Conservation (phyloP, 805 yeast genomes). For the Spathaspora hagerdaliae region DNA sequence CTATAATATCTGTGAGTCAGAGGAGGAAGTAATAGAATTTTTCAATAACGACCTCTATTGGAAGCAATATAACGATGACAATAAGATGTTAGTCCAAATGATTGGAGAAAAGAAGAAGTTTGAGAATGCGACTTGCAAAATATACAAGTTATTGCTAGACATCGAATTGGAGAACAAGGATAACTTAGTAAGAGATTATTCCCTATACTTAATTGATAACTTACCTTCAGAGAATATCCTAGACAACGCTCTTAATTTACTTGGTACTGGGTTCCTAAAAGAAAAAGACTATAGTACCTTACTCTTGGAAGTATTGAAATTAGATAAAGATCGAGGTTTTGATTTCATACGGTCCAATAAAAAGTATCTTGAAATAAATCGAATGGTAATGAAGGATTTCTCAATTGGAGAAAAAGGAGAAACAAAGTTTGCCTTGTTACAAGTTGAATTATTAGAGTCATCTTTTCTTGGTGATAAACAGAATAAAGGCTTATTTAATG, state of each 20-base stretch:
- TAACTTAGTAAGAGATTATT: conserved; percentile 1
- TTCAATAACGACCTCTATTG: not conserved
- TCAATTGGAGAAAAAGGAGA: conserved; percentile 16
- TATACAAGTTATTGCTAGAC: conserved; percentile 1
- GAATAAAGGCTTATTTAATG: conserved; percentile 12
- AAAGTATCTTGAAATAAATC: conserved; percentile 23
- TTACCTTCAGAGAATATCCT: not conserved
- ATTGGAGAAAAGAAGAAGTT: not conserved
- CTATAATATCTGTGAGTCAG: not conserved
- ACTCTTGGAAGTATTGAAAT: conserved; percentile 28
- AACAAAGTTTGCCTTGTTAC: conserved; percentile 22
- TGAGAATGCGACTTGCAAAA: not conserved
- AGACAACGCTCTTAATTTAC: conserved; percentile 3
- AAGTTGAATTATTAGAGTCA: conserved; percentile 33
- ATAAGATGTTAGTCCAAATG: not conserved
- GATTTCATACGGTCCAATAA: conserved; percentile 25
- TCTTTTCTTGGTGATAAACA: conserved; percentile 16
- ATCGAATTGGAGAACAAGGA: not conserved
- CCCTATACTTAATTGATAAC: not conserved
- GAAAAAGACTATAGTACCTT: conserved; percentile 23
- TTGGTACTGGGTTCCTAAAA: conserved; percentile 12
- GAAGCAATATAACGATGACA: not conserved
- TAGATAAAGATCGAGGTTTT: conserved; percentile 25
- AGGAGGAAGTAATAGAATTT: conserved; percentile 1
- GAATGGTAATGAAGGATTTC: conserved; percentile 26